These are phyloP conservation scores for Metschnikowia amazonensis DNA, from an alignment of 805 yeast genomes.

Conservation along the genomic window DNA sequence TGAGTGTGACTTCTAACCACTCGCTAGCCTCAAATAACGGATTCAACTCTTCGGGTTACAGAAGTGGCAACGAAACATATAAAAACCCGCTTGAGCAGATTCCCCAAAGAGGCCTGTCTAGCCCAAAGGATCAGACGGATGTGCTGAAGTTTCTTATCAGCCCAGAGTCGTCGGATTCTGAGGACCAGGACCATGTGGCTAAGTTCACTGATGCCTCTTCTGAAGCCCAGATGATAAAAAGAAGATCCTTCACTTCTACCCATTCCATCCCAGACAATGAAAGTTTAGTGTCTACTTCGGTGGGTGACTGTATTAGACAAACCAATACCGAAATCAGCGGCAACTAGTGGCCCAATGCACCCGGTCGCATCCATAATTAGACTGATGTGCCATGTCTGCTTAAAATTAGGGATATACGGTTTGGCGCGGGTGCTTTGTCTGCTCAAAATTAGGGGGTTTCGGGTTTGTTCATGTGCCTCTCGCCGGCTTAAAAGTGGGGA, in stretches of 20 bases:
- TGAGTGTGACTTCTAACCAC: constrained; percentile 18
- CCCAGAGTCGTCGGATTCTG: constrained; percentile 26
- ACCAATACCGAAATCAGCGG: constrained; percentile 37
- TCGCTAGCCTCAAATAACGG: constrained; percentile 9
- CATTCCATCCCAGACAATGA: constrained; percentile 26
- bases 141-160: constrained; percentile 22
- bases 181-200: constrained; percentile 15
- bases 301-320: constrained; percentile 40
- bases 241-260: constrained; percentile 17
- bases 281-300: constrained; percentile 35
- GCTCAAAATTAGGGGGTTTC: not conserved
- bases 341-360: constrained; percentile 8
- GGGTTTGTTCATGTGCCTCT: not conserved
- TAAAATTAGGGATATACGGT: no score
- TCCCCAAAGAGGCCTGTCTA: not conserved
- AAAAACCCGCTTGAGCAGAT: constrained; percentile 18
- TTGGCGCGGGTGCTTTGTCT: no score
- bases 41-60: not conserved
- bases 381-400: not conserved
- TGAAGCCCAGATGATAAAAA: constrained; percentile 9
- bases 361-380: not conserved
- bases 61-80: constrained; percentile 1
- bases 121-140: not conserved
- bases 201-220: constrained; percentile 7
- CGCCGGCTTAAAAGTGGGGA: not conserved